phyloP scores from a whole-genome alignment of 2,329 filamentous ascomycete species.

The Colletotrichum musae region DNA sequence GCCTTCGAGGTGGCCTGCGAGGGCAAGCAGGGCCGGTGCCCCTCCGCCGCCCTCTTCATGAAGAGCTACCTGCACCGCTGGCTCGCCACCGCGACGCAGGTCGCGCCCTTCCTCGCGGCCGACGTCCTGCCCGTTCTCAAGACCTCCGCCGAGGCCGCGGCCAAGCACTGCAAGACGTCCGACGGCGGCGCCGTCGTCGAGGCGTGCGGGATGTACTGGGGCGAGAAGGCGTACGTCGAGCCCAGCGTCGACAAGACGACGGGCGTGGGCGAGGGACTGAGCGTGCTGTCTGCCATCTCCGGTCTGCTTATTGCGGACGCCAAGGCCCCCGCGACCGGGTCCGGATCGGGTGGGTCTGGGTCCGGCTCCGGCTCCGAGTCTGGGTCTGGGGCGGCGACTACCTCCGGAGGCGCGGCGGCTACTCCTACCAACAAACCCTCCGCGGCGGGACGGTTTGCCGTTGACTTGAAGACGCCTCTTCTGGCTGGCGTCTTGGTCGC shows the following conservation, averaged over 20 bases:
- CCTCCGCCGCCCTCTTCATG: slow-evolving; percentile 71
- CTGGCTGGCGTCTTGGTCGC: not conserved
- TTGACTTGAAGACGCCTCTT: not conserved
- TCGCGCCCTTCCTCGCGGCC: slow-evolving; percentile 64
- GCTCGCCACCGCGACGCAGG: slow-evolving; percentile 63
- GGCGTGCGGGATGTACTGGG: slow-evolving; percentile 65
- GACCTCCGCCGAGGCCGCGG: slow-evolving; percentile 64
- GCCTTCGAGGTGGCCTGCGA: slow-evolving; percentile 77
- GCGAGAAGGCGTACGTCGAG: slow-evolving; percentile 45
- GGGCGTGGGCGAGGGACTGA: slow-evolving; percentile 64
- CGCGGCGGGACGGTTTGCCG: not conserved
- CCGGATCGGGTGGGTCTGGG: not conserved
- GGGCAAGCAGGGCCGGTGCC: slow-evolving; percentile 60
- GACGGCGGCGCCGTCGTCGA: slow-evolving; percentile 51
- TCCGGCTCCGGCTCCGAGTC: not conserved
- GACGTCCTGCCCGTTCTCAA: slow-evolving; percentile 61
- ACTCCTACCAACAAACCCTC: not conserved
- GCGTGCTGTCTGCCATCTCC: slow-evolving; percentile 59
- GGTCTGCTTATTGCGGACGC: slow-evolving; percentile 51
- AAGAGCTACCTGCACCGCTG: slow-evolving; percentile 70
- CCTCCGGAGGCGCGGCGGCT: not conserved
- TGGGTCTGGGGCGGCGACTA: not conserved
- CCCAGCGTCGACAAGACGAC: slow-evolving; percentile 61
- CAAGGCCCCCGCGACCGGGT: slow-evolving; percentile 10
- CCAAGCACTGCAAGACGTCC: slow-evolving; percentile 60